A percentile compares a stretch with the other conserved stretches of the same genome.
Evolutionary conservation across 768 basidiomycete genomes (phyloP).

Genomic region (Boletus rubescentipes): DNA sequence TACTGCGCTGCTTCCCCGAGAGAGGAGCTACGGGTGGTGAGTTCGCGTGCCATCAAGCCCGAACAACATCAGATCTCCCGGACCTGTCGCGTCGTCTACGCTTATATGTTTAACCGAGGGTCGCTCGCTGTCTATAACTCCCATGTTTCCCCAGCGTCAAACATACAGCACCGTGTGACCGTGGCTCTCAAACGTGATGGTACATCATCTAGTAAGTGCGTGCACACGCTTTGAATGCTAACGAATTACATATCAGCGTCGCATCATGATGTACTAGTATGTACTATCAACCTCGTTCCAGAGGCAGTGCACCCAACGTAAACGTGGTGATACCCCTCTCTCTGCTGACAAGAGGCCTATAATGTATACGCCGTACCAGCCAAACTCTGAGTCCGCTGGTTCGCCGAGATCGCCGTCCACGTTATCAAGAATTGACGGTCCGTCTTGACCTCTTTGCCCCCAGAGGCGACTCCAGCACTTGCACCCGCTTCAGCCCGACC

Average conservation of each 20-base stretch:
- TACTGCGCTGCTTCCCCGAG: not conserved
- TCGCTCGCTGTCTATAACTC: not conserved
- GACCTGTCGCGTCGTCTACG: conserved; percentile 3
- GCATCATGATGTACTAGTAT: not conserved
- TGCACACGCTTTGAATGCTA: not conserved
- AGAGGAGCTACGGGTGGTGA: not conserved
- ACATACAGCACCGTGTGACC: not conserved
- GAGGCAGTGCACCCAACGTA: not conserved
- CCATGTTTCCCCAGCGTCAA: not conserved
- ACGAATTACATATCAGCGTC: conserved; percentile 10
- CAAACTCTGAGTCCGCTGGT: not conserved
- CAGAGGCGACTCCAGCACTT: conserved; percentile 30
- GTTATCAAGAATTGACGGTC: conserved; percentile 12
- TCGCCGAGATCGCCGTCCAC: not conserved
- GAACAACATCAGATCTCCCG: not conserved
- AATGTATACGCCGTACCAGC: not conserved
- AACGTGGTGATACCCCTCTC: not conserved
- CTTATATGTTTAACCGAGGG: not conserved
- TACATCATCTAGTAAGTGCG: not conserved
- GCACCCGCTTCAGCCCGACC: conserved; percentile 20
- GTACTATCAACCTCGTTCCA: not conserved
- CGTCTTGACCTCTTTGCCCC: conserved; percentile 28
- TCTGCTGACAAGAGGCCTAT: not conserved
- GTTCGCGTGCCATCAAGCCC: conserved; percentile 5
- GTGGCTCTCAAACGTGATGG: not conserved